Percentiles rank a stretch among this genome's conserved stretches.
Conservation (phyloP, 371 early-diverging fungal genomes). For the Spraguea lophii region DNA sequence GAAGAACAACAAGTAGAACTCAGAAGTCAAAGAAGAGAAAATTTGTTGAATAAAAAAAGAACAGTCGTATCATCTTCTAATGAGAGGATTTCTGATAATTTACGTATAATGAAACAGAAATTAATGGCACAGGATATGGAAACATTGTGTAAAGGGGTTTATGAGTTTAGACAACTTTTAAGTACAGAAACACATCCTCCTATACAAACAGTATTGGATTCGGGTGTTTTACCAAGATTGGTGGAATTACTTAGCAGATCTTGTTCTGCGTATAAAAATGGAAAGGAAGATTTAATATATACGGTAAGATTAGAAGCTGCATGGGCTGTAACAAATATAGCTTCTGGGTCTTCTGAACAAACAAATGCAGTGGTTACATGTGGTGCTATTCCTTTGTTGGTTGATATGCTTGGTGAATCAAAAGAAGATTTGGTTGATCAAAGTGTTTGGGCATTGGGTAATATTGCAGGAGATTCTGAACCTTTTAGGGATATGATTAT, state of each 20-base stretch:
- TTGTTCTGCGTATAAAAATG: conserved; percentile 48
- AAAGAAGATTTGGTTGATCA: conserved; percentile 83
- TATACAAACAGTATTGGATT: conserved; percentile 76
- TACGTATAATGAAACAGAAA: conserved; percentile 17
- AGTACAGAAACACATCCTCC: conserved; percentile 91
- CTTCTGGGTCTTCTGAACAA: conserved; percentile 83
- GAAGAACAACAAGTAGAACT: conserved; percentile 38
- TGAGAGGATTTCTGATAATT: conserved; percentile 18
- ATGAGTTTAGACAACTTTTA: conserved; percentile 75
- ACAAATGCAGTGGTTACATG: conserved; percentile 74
- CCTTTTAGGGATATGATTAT: conserved; percentile 75
- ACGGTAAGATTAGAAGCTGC: conserved; percentile 75
- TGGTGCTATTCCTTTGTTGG: conserved; percentile 73
- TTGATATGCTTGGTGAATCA: conserved; percentile 62
- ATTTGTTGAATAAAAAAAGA: conserved; percentile 42
- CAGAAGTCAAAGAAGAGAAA: conserved; percentile 37
- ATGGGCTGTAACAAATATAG: conserved; percentile 99
- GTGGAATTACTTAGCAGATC: conserved; percentile 65
- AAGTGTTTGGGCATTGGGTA: conserved; percentile 98
- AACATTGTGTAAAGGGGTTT: conserved; percentile 53
- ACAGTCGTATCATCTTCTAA: not conserved
- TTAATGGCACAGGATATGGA: conserved; percentile 24
- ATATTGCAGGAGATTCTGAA: conserved; percentile 96
- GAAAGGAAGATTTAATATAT: not conserved
- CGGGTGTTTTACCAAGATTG: conserved; percentile 76